Evolutionary conservation across 768 basidiomycete species (phyloP), one percentile per base, ranked within the genome.

Genomic region (Mycena rosella): DNA sequence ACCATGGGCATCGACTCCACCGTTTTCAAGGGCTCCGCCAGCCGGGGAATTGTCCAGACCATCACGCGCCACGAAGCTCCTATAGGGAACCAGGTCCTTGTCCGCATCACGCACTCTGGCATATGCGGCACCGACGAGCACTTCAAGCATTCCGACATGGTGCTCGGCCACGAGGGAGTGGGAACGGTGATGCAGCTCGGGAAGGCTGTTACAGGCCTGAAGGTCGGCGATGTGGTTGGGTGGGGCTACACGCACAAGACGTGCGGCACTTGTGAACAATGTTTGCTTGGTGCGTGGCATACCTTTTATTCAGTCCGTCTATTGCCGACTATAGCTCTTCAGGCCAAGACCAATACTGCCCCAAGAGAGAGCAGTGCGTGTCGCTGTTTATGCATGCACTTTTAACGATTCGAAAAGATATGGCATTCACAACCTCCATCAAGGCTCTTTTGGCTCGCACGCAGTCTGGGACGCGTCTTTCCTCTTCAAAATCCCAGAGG

Each of bases 101-200:
- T 69, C 53, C 55, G 73, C 73, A 14, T 69, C 14, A 69, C 68
- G 2, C 68, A 69, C 49, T 60, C 63, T 2, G 80, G 81, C 0
- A 26, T 82, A 13, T 82, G 81, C 38, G 82, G 80, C 52, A 82
- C 82, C 0, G 82, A 83, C 72, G 73, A 76, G 45, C 83, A 82
- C 54, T 77, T 70, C 68, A 74, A 73, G 63, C 14, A 54, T 22
- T 49, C 26, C 9, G 78, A 80, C 53, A 79, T 78, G 67, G 80
- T 78, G 22, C 65, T 80, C 36, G 70, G 77, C 34, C 70, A 81
- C 51, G 83, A 83, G 2, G 52, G 65, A 0, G 63, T 27, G 22
- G 66, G 48, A 24, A 68, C 55, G 6, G 65, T 70, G 15, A 44
- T 53, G 29, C n/a, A 57, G 36, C n/a, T 63, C 24, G 69, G 69